Conservation (phyloP, 2,329 filamentous ascomycete genomes). For the Eurotiales sp. region DNA sequence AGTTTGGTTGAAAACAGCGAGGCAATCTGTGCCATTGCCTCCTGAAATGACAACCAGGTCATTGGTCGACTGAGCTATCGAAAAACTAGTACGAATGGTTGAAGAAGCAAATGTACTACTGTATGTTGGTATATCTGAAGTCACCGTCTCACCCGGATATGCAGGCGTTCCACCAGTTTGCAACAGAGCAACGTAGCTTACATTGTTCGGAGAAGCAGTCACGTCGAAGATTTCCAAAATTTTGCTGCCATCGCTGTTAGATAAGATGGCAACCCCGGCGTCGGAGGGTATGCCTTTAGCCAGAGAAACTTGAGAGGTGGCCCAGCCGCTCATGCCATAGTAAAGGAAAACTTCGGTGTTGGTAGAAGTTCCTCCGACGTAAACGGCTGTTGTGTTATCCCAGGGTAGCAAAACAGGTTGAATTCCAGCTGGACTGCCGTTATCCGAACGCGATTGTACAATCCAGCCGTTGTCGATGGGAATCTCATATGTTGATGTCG, state of each 20-base stretch:
- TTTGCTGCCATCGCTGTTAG: slow-evolving; percentile 71
- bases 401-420: slow-evolving; percentile 71
- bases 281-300: slow-evolving; percentile 57
- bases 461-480: slow-evolving; percentile 55
- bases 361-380: slow-evolving; percentile 67
- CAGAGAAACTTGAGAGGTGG: slow-evolving; percentile 62
- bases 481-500: slow-evolving; percentile 73
- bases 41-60: slow-evolving; percentile 76
- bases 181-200: slow-evolving; percentile 66
- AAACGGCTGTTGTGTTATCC: slow-evolving; percentile 65
- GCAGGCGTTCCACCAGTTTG: slow-evolving; percentile 54
- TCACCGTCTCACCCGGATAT: slow-evolving; percentile 47
- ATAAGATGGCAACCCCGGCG: slow-evolving; percentile 63
- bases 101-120: slow-evolving; percentile 69
- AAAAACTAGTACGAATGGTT: slow-evolving; percentile 62
- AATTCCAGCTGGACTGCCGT: slow-evolving; percentile 57
- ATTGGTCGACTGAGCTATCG: slow-evolving; percentile 62
- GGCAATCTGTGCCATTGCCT: slow-evolving; percentile 61
- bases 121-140: slow-evolving; percentile 69
- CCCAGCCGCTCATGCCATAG: slow-evolving; percentile 61
- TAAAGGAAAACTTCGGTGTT: slow-evolving; percentile 73
- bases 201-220: slow-evolving; percentile 67
- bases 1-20: slow-evolving; percentile 73
- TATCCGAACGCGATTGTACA: slow-evolving; percentile 57
- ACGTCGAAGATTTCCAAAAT: slow-evolving; percentile 76